Evolutionary conservation across 2,329 filamentous ascomycete species (phyloP).

Genomic region (Ceratocystis papillata): DNA sequence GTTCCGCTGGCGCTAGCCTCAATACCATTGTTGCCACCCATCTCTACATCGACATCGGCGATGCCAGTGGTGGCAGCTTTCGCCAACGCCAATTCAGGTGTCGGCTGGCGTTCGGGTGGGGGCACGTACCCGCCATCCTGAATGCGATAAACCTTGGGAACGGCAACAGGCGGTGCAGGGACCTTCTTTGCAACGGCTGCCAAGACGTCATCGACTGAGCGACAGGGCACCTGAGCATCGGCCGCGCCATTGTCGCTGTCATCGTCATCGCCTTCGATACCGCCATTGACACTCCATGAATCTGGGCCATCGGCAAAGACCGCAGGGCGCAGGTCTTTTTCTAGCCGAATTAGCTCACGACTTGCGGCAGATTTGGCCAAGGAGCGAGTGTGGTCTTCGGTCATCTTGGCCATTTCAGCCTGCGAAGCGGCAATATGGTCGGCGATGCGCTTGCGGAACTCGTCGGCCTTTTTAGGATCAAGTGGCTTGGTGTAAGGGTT

Average conservation of each 20-base stretch:
- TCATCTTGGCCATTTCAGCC: constrained; percentile 75
- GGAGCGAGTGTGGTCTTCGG: constrained; percentile 62
- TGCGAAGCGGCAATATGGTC: constrained; percentile 62
- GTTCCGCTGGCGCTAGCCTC: background rate
- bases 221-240: constrained; percentile 39
- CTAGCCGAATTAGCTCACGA: constrained; percentile 59
- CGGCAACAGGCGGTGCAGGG: constrained; percentile 54
- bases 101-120: constrained; percentile 44
- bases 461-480: constrained; percentile 64
- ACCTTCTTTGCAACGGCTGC: constrained; percentile 60
- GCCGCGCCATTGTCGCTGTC: constrained; percentile 34
- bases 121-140: constrained; percentile 64
- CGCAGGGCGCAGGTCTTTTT: constrained; percentile 61
- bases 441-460: constrained; percentile 69
- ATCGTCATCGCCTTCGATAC: constrained; percentile 40
- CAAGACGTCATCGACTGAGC: constrained; percentile 58
- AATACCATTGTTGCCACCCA: constrained; percentile 53
- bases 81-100: constrained; percentile 40
- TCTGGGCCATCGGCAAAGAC: constrained; percentile 51
- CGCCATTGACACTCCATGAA: constrained; percentile 52
- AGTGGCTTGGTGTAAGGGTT: constrained; percentile 54
- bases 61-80: constrained; percentile 32
- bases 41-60: constrained; percentile 52
- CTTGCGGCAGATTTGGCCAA: constrained; percentile 64
- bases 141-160: constrained; percentile 57